Percentiles rank a stretch among this genome's conserved stretches.
These are phyloP conservation scores for Cerioporus squamosus DNA, from an alignment of 1,284 basidiomycete genomes.

Conservation along the genomic window DNA sequence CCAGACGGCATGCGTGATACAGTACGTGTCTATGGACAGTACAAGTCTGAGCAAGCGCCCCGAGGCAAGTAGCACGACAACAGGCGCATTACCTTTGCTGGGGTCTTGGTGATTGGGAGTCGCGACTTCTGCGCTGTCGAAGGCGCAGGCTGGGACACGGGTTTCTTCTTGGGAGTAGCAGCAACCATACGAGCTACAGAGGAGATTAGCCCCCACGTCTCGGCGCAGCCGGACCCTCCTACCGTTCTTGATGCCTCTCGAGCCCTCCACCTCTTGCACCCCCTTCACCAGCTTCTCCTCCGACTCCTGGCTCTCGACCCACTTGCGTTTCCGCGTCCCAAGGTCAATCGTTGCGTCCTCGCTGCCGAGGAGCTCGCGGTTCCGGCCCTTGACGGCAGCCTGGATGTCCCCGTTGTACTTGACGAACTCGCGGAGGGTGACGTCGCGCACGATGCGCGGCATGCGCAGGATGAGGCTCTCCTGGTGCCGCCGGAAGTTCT, in stretches of 20 bases:
- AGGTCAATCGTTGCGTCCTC: slow-evolving; percentile 62
- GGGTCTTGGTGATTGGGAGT: slow-evolving; percentile 46
- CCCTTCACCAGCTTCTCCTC: slow-evolving; percentile 42
- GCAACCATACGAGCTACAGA: slow-evolving; percentile 54
- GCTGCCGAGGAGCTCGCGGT: slow-evolving; percentile 51
- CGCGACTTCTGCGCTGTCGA: slow-evolving; percentile 52
- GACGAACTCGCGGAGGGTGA: slow-evolving; percentile 77
- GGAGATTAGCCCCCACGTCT: neutral
- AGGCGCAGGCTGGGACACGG: slow-evolving; percentile 49
- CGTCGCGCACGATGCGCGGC: slow-evolving; percentile 69
- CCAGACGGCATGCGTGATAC: slow-evolving; percentile 36
- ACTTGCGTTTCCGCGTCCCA: slow-evolving; percentile 73
- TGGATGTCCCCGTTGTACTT: slow-evolving; percentile 78
- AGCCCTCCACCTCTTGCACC: slow-evolving; percentile 43
- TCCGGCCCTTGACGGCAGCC: slow-evolving; percentile 64
- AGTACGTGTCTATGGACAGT: slow-evolving; percentile 24
- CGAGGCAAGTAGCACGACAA: neutral
- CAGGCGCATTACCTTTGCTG: slow-evolving; percentile 48
- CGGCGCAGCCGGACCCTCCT: slow-evolving; percentile 21
- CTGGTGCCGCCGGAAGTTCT: slow-evolving; percentile 71
- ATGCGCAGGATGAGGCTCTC: slow-evolving; percentile 76
- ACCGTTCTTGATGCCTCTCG: slow-evolving; percentile 66
- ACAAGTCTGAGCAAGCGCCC: neutral
- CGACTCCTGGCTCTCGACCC: slow-evolving; percentile 63
- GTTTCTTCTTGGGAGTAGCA: slow-evolving; percentile 59